Evolutionary conservation across 768 basidiomycete species (phyloP).

Genomic region (Pisolithus marmoratus): DNA sequence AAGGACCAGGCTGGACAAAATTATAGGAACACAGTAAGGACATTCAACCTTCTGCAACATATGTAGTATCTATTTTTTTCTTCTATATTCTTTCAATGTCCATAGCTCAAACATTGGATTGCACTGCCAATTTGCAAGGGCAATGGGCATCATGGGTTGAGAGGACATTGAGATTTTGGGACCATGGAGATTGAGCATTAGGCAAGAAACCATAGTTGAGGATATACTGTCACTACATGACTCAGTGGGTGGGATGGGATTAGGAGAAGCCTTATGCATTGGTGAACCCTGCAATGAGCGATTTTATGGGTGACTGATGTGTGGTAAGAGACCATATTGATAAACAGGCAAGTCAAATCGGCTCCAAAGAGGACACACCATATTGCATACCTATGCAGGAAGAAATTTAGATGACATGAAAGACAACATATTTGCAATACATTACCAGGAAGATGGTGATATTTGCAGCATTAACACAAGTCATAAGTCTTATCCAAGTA

Average conservation of each 20-base stretch:
- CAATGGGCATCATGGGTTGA: background rate
- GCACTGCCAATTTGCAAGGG: too few relatives aligned
- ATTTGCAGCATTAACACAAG: background rate
- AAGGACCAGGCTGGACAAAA: too few relatives aligned
- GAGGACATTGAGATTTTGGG: background rate
- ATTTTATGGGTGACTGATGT: background rate
- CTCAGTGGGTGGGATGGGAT: too few relatives aligned
- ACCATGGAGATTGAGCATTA: conserved; percentile 50
- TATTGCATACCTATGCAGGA: background rate
- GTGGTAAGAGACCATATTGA: background rate
- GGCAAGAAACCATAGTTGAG: conserved; percentile 49
- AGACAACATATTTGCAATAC: too few relatives aligned
- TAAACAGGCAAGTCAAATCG: background rate
- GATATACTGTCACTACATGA: too few relatives aligned
- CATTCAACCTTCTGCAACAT: too few relatives aligned
- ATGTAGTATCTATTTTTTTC: too few relatives aligned
- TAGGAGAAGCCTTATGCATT: background rate
- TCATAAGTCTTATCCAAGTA: background rate
- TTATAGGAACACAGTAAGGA: too few relatives aligned
- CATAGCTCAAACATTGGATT: too few relatives aligned
- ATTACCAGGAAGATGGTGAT: background rate
- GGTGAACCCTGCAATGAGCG: background rate
- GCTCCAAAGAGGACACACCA: background rate
- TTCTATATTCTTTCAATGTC: too few relatives aligned
- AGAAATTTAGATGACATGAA: background rate